These are phyloP conservation scores for Ustilago shanxiensis DNA, from an alignment of 1,284 basidiomycete genomes.

Conservation along the genomic window DNA sequence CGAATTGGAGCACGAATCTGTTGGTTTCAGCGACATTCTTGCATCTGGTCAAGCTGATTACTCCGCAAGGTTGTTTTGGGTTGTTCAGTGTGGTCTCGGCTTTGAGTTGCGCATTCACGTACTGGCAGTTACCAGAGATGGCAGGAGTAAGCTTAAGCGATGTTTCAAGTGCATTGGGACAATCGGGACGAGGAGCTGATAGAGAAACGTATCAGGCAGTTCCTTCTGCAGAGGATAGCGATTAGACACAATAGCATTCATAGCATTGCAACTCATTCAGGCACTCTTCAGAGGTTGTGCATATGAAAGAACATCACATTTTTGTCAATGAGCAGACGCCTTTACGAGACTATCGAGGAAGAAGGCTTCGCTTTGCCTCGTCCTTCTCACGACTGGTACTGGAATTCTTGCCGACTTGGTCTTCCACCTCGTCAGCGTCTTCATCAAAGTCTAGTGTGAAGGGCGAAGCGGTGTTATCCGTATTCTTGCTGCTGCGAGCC, in stretches of 20 bases:
- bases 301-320: background rate
- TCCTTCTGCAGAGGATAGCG: constrained; percentile 21
- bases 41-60: constrained; percentile 50
- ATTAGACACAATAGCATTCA: constrained; percentile 1
- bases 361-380: background rate
- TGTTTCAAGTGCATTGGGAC: constrained; percentile 14
- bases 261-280: background rate
- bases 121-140: constrained; percentile 53
- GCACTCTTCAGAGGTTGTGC: background rate
- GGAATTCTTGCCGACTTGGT: background rate
- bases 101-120: constrained; percentile 56
- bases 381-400: background rate
- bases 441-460: constrained; percentile 39
- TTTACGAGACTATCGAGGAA: too few relatives aligned
- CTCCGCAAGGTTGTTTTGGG: constrained; percentile 49
- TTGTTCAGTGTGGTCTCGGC: constrained; percentile 48
- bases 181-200: background rate
- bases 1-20: constrained; percentile 56
- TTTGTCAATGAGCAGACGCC: background rate
- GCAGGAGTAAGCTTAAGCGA: constrained; percentile 47
- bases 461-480: constrained; percentile 1
- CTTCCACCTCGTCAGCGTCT: constrained; percentile 10
- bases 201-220: constrained; percentile 26
- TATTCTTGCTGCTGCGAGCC: background rate
- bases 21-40: constrained; percentile 49